Base-by-base conservation (phyloP, 1,139 yeast genomes). In the Magnusiomyces clavatus region DNA sequence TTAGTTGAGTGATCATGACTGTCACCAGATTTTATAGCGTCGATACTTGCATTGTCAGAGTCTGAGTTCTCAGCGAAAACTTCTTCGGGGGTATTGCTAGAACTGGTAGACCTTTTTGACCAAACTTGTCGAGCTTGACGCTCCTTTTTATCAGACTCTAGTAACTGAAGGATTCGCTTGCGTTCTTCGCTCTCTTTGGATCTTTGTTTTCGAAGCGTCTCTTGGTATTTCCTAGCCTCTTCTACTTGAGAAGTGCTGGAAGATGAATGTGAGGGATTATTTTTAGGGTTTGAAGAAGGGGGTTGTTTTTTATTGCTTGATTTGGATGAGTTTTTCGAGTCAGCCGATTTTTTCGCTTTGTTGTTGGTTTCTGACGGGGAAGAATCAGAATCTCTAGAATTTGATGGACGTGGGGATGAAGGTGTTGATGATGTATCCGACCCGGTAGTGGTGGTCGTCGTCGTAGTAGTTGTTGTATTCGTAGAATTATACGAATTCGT, bases 141-240 rank as follows among this genome's bases (percentile, higher is more conserved):
- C 60, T 81, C 85, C 46, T 70, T 70, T 49, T 75, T 69, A 60
- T 82, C 87, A 1, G 76, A 72, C 54, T 74, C 70, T 50, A 81
- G 61, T 20, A 81, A 66, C 38, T 71, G 70, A 50, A 79, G 64
- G 16, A 83, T 74, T n/a, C 86, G 70, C 48, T 75, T 74, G 43
- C 76, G 74, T 57, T 83, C 89, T 49, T 75, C 76, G 17, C 58
- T 63, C 16, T 75, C 80, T 45, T 71, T 72, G 49, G 67, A 69
- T 34, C 68, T 60, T 51, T 72, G 73, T 51, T 68, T 70, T 34
- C 66, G 59, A 14, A 73, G 68, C 53, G 73, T 70, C 50, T 72
- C 73, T 51, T 73, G 74, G 59, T 78, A 74, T 49, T 64, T 65
- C 11, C 6, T 45, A 13, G 50, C 39, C 3, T 50, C 39, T 38